Base-by-base conservation (phyloP, 352 stramenopile genomes). In the Lagenidium giganteum region DNA sequence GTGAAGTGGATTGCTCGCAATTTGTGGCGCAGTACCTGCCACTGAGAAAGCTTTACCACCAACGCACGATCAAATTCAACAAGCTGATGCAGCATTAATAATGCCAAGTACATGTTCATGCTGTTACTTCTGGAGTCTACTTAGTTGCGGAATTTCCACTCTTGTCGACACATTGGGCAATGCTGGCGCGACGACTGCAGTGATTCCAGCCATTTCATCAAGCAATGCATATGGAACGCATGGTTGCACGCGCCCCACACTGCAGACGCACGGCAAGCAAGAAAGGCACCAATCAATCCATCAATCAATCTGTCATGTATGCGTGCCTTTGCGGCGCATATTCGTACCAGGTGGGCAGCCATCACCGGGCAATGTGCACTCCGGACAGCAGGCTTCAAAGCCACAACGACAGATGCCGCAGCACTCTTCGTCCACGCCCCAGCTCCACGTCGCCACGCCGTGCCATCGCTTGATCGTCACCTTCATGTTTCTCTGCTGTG, bases 181-280 rank as follows among this genome's bases (percentile, higher is more conserved):
- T 92, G 77, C 54, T 94, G 78, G 13, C 73, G 75, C 38, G 69
- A 64, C 13, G 79, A 82, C 47, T 90, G 79, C 42, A 92, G 67
- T 40, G 83, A 83, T 47, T 93, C 80, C 43, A 96, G 75, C 83
- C 86, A 96, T 57, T 96, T 96, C 54, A 94, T 73, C n/a, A 96
- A 68, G 70, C 87, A 96, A 56, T 96, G 86, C 80, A 96, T 96
- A 63, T 96, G 87, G 49, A 96, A 95, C 38, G 84, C 85, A 57
- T 96, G 86, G 47, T 93, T 95, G 61, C 86, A 96, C 11, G 67
- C 61, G 24, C 86, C 86, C 85, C 85, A 96, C 5, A 95, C 86
- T 69, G 48, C 14, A 16, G 4, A 5, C 14, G n/a, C 35, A 20
- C 26, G n/a, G 16, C 9, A 30, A 28, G 13, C 16, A 39, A 23